Percentiles rank a stretch among this genome's conserved stretches.
Evolutionary conservation across 2,329 filamentous ascomycete species (phyloP).

Genomic region (Botrytis hyacinthi): DNA sequence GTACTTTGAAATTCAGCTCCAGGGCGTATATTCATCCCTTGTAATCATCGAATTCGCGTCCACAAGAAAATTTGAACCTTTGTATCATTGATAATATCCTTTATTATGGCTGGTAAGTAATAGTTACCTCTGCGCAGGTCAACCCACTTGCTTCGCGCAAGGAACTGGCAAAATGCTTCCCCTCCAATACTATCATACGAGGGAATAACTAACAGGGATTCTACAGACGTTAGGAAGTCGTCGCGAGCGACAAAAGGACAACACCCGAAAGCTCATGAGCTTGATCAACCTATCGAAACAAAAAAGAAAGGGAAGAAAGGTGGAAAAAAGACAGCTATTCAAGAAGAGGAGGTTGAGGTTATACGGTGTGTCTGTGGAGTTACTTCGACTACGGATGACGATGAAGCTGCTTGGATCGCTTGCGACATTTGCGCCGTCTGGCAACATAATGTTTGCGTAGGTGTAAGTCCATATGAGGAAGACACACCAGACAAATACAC

Average conservation of each 20-base stretch:
- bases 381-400: conserved; percentile 79
- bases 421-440: conserved; percentile 91
- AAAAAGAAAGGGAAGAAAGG: conserved; percentile 51
- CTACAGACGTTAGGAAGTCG: conserved; percentile 65
- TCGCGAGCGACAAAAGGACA: conserved; percentile 96
- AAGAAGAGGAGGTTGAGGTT: conserved; percentile 53
- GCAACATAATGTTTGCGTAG: conserved; percentile 98
- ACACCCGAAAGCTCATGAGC: conserved; percentile 81
- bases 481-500: conserved; percentile 82
- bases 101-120: conserved; percentile 60
- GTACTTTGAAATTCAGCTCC: conserved; percentile 34
- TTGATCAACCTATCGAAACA: conserved; percentile 57
- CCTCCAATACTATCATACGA: background rate
- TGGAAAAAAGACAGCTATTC: conserved; percentile 52
- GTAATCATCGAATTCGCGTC: conserved; percentile 30
- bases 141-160: background rate
- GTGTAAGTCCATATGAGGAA: conserved; percentile 71
- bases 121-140: conserved; percentile 20
- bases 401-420: conserved; percentile 89
- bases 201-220: conserved; percentile 29
- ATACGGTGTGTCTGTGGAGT: conserved; percentile 94
- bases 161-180: conserved; percentile 2
- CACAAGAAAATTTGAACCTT: conserved; percentile 32
- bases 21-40: conserved; percentile 28
- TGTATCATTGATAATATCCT: conserved; percentile 26